Evolutionary conservation across 345 rosid species (phyloP).

Genomic region (Microcos paniculata): DNA sequence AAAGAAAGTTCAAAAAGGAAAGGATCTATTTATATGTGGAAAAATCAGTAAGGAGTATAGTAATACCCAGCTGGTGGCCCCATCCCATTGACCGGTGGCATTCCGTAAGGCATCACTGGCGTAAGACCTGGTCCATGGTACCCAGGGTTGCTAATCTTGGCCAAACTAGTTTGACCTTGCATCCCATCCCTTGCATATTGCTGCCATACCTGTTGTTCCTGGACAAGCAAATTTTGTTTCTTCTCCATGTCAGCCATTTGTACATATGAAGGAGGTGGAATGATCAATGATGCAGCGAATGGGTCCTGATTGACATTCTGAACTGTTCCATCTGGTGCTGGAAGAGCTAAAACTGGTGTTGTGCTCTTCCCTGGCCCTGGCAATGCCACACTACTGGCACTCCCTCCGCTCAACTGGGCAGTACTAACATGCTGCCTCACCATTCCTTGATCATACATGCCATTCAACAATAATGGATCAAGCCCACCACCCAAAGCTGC

Average conservation of each 20-base stretch:
- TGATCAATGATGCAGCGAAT: conserved; percentile 55
- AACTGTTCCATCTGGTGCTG: conserved; percentile 78
- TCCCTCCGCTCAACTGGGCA: conserved; percentile 57
- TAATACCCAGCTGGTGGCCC: conserved; percentile 51
- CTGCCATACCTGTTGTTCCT: conserved; percentile 82
- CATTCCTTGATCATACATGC: conserved; percentile 90
- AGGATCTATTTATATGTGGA: conserved; percentile 21
- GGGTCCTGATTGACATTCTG: conserved; percentile 70
- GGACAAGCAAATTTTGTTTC: conserved; percentile 61
- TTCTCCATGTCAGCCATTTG: conserved; percentile 88
- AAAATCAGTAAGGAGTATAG: conserved; percentile 41
- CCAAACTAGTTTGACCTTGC: conserved; percentile 77
- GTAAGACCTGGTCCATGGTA: conserved; percentile 34
- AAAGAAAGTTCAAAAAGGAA: conserved; percentile 24
- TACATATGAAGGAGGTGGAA: conserved; percentile 82
- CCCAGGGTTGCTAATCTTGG: conserved; percentile 47
- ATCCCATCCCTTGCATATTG: conserved; percentile 70
- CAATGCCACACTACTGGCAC: conserved; percentile 79
- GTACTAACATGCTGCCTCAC: conserved; percentile 63
- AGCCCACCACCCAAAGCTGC: conserved; percentile 84
- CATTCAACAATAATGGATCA: conserved; percentile 75
- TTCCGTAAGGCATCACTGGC: conserved; percentile 52
- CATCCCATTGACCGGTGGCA: conserved; percentile 55
- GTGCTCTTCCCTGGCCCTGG: conserved; percentile 48
- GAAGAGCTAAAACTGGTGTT: conserved; percentile 67